Conservation (phyloP, 768 basidiomycete species). For the Mrakia gelida region DNA sequence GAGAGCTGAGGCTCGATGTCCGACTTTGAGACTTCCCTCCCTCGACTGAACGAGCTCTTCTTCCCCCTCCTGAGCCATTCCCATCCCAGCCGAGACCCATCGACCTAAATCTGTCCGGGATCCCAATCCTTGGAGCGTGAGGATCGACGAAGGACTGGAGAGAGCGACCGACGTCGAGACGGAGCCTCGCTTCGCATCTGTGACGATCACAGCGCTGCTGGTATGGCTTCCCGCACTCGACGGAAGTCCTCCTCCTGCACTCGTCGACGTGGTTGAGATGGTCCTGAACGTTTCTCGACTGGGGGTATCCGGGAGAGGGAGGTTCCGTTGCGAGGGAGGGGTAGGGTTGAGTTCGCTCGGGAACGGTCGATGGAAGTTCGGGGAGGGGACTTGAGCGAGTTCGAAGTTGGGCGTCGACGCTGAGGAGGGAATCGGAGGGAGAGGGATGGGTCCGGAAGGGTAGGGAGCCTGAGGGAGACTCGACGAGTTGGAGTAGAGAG, state of each 20-base stretch:
- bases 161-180: background rate
- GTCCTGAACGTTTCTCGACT: background rate
- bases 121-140: background rate
- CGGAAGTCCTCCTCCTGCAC: background rate
- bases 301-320: background rate
- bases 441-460: background rate
- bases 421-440: background rate
- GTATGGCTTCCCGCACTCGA: background rate
- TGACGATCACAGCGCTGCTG: background rate
- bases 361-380: background rate
- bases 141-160: background rate
- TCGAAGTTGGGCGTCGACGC: background rate
- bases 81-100: background rate
- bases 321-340: background rate
- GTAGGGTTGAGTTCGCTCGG: background rate
- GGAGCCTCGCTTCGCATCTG: background rate
- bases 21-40: background rate
- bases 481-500: background rate
- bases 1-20: background rate
- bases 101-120: background rate
- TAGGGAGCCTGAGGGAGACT: constrained; percentile 2
- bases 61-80: background rate
- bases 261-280: background rate
- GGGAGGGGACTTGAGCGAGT: background rate
- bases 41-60: background rate